Evolutionary conservation across 176 grass and related monocot genomes (phyloP), one percentile per base, ranked within the genome.

Genomic region (Alopecurus myosuroides): DNA sequence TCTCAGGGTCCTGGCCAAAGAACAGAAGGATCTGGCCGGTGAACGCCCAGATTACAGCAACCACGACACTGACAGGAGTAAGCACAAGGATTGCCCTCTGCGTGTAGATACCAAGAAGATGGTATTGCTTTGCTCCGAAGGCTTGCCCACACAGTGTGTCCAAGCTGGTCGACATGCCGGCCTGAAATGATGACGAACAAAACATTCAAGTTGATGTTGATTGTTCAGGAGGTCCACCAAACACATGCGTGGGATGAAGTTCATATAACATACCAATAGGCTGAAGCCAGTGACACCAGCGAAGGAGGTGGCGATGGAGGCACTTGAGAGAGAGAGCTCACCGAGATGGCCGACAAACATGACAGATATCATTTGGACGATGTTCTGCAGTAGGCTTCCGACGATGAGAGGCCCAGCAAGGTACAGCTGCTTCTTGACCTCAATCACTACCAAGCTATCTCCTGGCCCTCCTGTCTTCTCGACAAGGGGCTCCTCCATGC

Each of bases 81-180:
- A 97, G 89, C 44, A 94, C 83, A 13, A 97, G 30, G 82, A 92
- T 92, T 36, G 91, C 91, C 22, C 94, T 87, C 81, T 97, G 94
- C 76, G 89, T 92, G 82, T 94, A 84, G 34, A 97, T 88, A 42
- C 94, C 94, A 6, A 97, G 79, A 44, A 90, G 81, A 19, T 88
- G 7, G 62, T 92, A 84, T 69, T 90, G 79, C 66, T 92, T 97
- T 11, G 94, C 94, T 31, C 94, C 94, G 13, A 82, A 94, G 40
- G 89, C 85, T 86, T 97, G 91, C 23, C 94, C 94, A 34, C 92
- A 97, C 15, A 97, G 63, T 20, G 88, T 89, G 63, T 89, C 88
- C 83, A 89, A 77, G 72, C 88, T 86, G 41, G 83, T 89, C 10
- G 88, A 64, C 88, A 89, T 89, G 83, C 88, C 88, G 25, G 41